Evolutionary conservation across 164 flowering plant genomes (phyloP), one percentile per base, ranked within the genome.

Genomic region (Vitis rupestris): DNA sequence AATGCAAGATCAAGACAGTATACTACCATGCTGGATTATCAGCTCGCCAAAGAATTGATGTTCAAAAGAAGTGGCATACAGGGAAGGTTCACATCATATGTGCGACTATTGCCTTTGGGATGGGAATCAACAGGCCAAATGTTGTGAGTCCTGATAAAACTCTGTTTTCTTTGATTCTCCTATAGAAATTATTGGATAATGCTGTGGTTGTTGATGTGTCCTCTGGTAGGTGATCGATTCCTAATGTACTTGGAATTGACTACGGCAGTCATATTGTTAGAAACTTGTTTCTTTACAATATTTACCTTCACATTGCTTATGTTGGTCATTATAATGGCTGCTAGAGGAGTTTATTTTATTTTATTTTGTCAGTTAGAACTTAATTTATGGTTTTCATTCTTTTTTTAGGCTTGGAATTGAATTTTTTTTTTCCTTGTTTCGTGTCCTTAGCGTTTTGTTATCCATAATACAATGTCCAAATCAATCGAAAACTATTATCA

Each of bases 401-500:
- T 37, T 6, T 31, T 37, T 37, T 37, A 7, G 44, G 44, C 7
- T 37, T 37, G 44, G 44, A 54, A 47, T 0, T 19, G 15, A 50
- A 9, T 48, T 53, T 44, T n/a, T 65, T 65, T 50, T 31, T 15
- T 19, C 47, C 49, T 27, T 44, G 23, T 59, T 23, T 49, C n/a
- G 8, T 77, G 66, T 78, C 4, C 4, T 61, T 87, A 95, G 99
- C 92, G 99, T 2, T 95, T 91, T 81, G 97, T 93, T 27, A 62
- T 95, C 60, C 99, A 95, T 76, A 95, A 93, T 74, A 88, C 99
- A 8, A 16, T 95, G 88, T 91, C 98, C 63, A 95, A 95, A 76
- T 91, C 98, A 50, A 85, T 93, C n/a, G 99, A 95, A 81, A 93
- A 98, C 87, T 93, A 95, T 75, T 95, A 93, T 78, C 98, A 95